Conservation (phyloP, 176 grass and related monocot species). For the Phoenix roebelenii region DNA sequence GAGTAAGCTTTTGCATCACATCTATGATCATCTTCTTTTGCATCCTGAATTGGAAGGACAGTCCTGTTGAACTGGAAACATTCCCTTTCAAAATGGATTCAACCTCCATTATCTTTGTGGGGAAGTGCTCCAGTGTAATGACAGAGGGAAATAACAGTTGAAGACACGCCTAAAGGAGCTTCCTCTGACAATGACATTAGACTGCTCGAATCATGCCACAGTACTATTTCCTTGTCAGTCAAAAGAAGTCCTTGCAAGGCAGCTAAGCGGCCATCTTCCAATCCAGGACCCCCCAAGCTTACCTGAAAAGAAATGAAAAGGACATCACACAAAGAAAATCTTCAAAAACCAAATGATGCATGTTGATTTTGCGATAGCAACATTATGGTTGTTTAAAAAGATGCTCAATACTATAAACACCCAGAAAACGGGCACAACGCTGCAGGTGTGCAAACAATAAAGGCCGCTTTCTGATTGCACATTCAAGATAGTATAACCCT, state of each 20-base stretch:
- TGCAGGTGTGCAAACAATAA: too few relatives aligned
- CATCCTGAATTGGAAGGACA: slow-evolving; percentile 72
- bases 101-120: slow-evolving; percentile 91
- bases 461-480: too few relatives aligned
- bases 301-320: slow-evolving; percentile 33
- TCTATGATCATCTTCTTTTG: slow-evolving; percentile 79
- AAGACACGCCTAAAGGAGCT: slow-evolving; percentile 45
- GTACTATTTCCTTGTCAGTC: slow-evolving; percentile 33
- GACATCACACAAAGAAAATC: too few relatives aligned
- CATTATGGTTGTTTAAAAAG: too few relatives aligned
- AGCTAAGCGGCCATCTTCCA: slow-evolving; percentile 69
- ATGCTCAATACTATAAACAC: too few relatives aligned
- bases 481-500: too few relatives aligned
- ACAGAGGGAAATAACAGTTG: slow-evolving; percentile 68
- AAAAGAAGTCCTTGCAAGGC: slow-evolving; percentile 57
- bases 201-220: slow-evolving; percentile 37
- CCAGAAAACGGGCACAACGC: too few relatives aligned
- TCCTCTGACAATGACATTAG: slow-evolving; percentile 44
- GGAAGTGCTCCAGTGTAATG: slow-evolving; percentile 69
- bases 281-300: slow-evolving; percentile 48
- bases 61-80: slow-evolving; percentile 33
- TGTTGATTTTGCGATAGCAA: too few relatives aligned
- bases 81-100: slow-evolving; percentile 46
- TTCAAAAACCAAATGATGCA: too few relatives aligned
- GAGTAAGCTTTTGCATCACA: slow-evolving; percentile 60